Base-by-base conservation (phyloP, 2,329 filamentous ascomycete genomes). In the Exserohilum turcica region DNA sequence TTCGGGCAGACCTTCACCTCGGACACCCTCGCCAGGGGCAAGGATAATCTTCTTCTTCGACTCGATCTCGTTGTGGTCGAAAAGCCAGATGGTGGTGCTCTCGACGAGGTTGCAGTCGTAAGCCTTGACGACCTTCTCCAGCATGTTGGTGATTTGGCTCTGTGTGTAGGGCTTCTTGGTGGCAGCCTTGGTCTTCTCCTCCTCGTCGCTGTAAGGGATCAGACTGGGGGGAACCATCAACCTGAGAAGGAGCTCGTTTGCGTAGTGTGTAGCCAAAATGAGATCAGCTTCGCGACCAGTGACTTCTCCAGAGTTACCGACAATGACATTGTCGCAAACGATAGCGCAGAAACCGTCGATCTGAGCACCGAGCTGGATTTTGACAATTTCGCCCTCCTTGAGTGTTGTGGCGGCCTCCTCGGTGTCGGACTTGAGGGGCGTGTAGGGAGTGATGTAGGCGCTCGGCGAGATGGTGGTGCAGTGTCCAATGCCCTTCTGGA, bases 311-410 rank as follows among this genome's bases (percentile, higher is more conserved):
- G 83, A 82, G 68, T 82, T 81, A 42, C 82, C 81, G 24, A 95
- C 88, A 54, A 97, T 77, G 64, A 97, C 83, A 55, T 91, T 96
- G 78, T 97, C 90, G 79, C 94, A 97, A 67, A 97, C 90, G 74
- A 99, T 97, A 65, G 93, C 90, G 67, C 91, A 92, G 72, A 97
- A 96, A 48, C 94, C 94, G 79, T 97, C 91, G 61, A 99, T 97
- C 80, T 99, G 94, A 46, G 94, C 94, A 72, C 94, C 94, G n/a
- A 99, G 86, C 80, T 99, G 94, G 75, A 99, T 94, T 86, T 99
- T 99, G 79, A 96, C 84, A 57, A 90, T 80, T 80, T 99, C 94
- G 58, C 87, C 89, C 45, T 88, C 84, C 80, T 96, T 90, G 67
- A 99, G 83, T 70, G 87, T 86, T 43, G 84, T 82, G 52, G 83